These are phyloP conservation scores for Diaporthe australafricana DNA, from an alignment of 2,329 filamentous ascomycete genomes.

Conservation along the genomic window DNA sequence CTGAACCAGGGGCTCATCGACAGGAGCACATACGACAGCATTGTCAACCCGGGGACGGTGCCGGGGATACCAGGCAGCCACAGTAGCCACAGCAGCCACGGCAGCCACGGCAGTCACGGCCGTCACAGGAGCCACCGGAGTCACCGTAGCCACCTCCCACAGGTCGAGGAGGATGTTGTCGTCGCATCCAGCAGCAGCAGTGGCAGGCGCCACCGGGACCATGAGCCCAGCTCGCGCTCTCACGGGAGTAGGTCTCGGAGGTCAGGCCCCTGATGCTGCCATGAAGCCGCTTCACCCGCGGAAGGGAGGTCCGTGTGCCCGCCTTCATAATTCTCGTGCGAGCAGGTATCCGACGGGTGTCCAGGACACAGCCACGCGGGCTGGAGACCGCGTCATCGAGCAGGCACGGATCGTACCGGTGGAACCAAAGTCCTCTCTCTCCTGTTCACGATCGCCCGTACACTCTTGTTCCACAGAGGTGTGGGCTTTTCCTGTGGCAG, in stretches of 20 bases:
- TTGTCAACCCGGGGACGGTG: background rate
- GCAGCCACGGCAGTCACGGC: background rate
- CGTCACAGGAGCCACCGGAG: background rate
- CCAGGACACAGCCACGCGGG: slow-evolving; percentile 7
- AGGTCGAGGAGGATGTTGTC: slow-evolving; percentile 24
- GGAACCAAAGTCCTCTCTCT: background rate
- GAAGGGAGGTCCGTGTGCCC: background rate
- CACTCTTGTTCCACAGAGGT: background rate
- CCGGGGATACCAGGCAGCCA: slow-evolving; percentile 4
- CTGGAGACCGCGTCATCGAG: background rate
- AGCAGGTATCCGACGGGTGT: background rate
- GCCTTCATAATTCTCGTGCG: background rate
- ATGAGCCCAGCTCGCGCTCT: background rate
- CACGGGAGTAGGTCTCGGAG: background rate
- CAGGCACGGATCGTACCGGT: background rate
- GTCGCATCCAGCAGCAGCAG: background rate
- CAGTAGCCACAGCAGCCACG: background rate
- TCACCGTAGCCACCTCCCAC: background rate
- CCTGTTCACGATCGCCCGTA: background rate
- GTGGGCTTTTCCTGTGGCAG: background rate
- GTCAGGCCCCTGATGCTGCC: background rate
- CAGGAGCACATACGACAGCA: background rate
- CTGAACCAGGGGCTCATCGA: slow-evolving; percentile 44
- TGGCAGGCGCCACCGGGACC: background rate
- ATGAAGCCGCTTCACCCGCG: background rate